These are phyloP conservation scores for Euphorbia pulcherrima DNA, from an alignment of 345 rosid species.

Conservation along the genomic window DNA sequence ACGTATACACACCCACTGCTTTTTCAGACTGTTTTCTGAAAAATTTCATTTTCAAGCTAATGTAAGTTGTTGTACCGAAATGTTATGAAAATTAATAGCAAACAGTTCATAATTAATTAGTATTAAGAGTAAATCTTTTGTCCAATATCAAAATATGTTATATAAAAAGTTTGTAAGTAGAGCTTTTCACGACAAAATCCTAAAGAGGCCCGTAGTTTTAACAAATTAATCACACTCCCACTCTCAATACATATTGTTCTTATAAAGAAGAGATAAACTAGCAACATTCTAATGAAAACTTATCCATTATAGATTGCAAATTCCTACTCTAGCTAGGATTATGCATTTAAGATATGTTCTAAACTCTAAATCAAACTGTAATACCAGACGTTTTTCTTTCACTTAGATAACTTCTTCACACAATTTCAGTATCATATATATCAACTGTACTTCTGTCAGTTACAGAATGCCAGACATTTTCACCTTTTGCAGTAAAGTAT, in stretches of 20 bases:
- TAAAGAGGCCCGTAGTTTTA: too few relatives aligned
- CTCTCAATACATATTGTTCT: neutral
- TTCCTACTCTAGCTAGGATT: neutral
- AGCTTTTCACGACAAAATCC: too few relatives aligned
- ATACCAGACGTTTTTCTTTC: neutral
- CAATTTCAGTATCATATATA: neutral
- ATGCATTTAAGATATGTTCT: neutral
- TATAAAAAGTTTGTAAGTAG: too few relatives aligned
- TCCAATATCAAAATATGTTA: too few relatives aligned
- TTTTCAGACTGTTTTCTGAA: neutral
- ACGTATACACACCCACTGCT: neutral
- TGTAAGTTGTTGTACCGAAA: too few relatives aligned
- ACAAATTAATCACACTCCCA: neutral
- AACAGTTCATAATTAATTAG: too few relatives aligned
- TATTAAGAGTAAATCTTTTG: too few relatives aligned
- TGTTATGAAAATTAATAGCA: too few relatives aligned
- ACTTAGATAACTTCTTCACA: neutral
- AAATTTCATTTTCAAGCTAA: too few relatives aligned
- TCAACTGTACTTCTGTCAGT: neutral
- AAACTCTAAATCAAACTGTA: neutral
- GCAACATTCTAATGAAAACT: neutral
- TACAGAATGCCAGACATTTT: neutral
- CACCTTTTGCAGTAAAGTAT: neutral
- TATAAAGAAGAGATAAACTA: neutral
- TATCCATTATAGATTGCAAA: neutral